Base-by-base conservation (phyloP, 1,139 yeast species). In the Diutina siamensis region DNA sequence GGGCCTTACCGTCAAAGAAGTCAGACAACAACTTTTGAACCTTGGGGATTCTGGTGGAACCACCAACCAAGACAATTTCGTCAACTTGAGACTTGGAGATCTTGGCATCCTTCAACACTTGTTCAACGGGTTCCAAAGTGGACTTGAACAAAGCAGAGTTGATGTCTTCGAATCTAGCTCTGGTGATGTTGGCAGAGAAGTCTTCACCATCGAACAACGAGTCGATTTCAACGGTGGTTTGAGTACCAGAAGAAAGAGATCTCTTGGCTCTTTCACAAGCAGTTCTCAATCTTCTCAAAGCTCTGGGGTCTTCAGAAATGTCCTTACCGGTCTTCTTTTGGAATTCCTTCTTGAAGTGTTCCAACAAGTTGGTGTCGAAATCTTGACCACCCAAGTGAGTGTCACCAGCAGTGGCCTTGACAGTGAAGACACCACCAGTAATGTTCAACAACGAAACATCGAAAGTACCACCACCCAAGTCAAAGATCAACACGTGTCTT, bases 351-450 rank as follows among this genome's bases (percentile, higher is more conserved):
- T 83, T 72, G 65, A 88, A 83, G 72, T 87, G 87, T 70, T 83
- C 81, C 56, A 88, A 89, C 59, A 62, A 49, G 66, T 68, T 10
- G 74, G 71, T 21, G 67, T 58, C 46, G 66, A 85, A 89, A 78
- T 89, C 97, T 79, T 89, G 95, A 83, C 97, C 97, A 83, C 98
- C 97, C 79, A 89, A 84, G 76, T 89, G 98, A 64, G 98, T 92
- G 78, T 92, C 97, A 87, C 98, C 98, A 68, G 97, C 96, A 63
- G 98, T 92, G 63, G 98, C 94, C 82, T 89, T 89, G 67, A 92
- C 98, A 66, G 94, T 89, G 84, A 89, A 92, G 64, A 92, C 94
- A 81, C 98, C 98, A 71, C 94, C 97, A 68, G 94, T 94, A 68
- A 92, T 87, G 78, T 87, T 85, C 70, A 89, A 78, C 63, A 89